Conservation (phyloP, 306 rosid species). For the Amphicarpaea edgeworthii region DNA sequence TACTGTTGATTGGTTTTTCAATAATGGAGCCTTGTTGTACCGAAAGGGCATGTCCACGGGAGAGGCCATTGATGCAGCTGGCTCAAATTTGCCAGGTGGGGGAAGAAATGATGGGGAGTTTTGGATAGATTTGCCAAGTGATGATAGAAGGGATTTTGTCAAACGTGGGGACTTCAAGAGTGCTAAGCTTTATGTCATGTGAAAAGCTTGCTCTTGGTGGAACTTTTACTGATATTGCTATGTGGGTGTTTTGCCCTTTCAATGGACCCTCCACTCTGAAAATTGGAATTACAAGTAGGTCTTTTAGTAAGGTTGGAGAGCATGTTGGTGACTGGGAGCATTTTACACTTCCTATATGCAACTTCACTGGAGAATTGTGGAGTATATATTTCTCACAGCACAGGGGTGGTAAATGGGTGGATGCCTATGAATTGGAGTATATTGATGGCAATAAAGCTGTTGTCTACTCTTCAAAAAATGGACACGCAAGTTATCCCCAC, state of each 20-base stretch:
- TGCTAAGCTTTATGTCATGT: constrained; percentile 83
- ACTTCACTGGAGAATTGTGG: constrained; percentile 57
- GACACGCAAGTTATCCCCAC: constrained; percentile 53
- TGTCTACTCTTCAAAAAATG: constrained; percentile 53
- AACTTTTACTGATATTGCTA: constrained; percentile 79
- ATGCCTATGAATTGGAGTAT: constrained; percentile 51
- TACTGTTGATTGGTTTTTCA: constrained; percentile 90
- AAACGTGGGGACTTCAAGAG: constrained; percentile 73
- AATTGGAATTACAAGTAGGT: constrained; percentile 56
- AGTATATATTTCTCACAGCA: constrained; percentile 58
- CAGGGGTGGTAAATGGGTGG: constrained; percentile 58
- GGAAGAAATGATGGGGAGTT: constrained; percentile 69
- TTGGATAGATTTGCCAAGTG: constrained; percentile 90
- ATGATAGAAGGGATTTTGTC: constrained; percentile 57
- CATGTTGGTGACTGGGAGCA: constrained; percentile 94
- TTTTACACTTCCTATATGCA: constrained; percentile 66
- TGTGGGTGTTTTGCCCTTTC: constrained; percentile 97
- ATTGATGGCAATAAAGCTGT: constrained; percentile 52
- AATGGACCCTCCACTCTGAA: constrained; percentile 91
- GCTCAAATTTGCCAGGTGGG: constrained; percentile 80
- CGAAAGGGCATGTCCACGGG: constrained; percentile 54
- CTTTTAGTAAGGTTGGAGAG: constrained; percentile 72
- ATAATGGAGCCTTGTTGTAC: constrained; percentile 70
- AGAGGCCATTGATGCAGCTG: constrained; percentile 65
- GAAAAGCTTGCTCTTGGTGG: constrained; percentile 93